Evolutionary conservation across 257 asterid genomes (phyloP).

Genomic region (Solanum piurae): DNA sequence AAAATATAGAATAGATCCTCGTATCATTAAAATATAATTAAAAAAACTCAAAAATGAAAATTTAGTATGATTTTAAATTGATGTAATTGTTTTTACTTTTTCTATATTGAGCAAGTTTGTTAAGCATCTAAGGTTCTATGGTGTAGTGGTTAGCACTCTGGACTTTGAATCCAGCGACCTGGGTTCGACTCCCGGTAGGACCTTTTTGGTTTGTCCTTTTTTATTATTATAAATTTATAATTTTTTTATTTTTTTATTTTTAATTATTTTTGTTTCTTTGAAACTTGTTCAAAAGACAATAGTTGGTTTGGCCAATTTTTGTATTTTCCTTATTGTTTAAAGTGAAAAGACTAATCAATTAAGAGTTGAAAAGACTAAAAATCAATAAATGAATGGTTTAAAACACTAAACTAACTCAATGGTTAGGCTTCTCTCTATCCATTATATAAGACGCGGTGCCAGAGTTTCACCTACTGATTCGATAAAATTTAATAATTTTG

Average conservation of each 20-base stretch:
- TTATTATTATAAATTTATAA: too few relatives aligned
- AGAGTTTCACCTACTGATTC: not conserved
- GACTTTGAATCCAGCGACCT: conserved; percentile 99
- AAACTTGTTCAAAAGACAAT: not conserved
- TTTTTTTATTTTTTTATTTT: too few relatives aligned
- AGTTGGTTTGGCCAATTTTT: not conserved
- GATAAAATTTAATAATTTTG: not conserved
- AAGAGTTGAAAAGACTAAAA: not conserved
- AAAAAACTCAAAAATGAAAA: not conserved
- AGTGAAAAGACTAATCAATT: not conserved
- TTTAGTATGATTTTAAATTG: not conserved
- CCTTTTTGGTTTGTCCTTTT: conserved; percentile 9
- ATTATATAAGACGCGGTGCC: too few relatives aligned
- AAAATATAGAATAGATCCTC: too few relatives aligned
- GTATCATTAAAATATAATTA: too few relatives aligned
- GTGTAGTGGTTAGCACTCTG: conserved; percentile 99
- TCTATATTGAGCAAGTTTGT: not conserved
- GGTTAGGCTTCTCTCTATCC: not conserved
- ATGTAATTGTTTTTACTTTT: not conserved
- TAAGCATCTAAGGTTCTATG: conserved; percentile 8
- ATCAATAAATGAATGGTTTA: not conserved
- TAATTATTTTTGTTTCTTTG: not conserved
- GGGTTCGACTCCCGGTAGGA: conserved; percentile 99
- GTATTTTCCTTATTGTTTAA: not conserved
- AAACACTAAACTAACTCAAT: not conserved